Percentiles rank a stretch among this genome's conserved stretches.
phyloP scores from a whole-genome alignment of 2,329 filamentous ascomycete genomes.

The Cladobotryum protrusum region DNA sequence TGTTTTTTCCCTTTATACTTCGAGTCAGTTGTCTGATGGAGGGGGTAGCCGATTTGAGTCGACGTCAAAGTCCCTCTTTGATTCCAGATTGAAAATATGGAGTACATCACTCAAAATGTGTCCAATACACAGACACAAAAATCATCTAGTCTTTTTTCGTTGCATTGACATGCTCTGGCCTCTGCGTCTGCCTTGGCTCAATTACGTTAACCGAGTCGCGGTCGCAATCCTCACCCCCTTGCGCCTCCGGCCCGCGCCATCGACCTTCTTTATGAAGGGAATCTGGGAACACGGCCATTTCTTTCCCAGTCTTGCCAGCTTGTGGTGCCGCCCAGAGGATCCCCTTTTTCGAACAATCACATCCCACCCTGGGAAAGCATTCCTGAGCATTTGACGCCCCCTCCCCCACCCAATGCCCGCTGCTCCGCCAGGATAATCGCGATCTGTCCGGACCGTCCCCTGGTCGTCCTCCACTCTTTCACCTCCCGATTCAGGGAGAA shows the following conservation, averaged over 20 bases:
- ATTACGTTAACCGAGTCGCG: no score
- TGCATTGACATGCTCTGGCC: no score
- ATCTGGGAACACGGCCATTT: slow-evolving; percentile 2
- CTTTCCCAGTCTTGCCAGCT: not conserved
- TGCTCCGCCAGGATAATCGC: not conserved
- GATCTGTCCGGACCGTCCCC: not conserved
- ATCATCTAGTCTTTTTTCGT: no score
- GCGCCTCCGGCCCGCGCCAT: slow-evolving; percentile 5
- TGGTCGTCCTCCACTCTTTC: not conserved
- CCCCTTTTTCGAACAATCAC: not conserved
- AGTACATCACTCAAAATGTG: no score
- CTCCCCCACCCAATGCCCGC: not conserved
- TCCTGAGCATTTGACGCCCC: no score
- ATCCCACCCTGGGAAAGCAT: not conserved
- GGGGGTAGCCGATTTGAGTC: no score
- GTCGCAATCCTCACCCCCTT: not conserved
- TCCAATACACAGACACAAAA: no score
- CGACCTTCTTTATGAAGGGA: slow-evolving; percentile 1
- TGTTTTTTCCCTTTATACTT: not conserved
- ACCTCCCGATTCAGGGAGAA: not conserved
- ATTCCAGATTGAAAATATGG: no score
- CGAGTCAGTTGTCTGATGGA: not conserved
- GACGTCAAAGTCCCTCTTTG: no score
- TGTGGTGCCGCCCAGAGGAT: not conserved
- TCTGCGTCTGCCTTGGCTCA: not conserved